These are phyloP conservation scores for Syzygium jambos DNA, from an alignment of 345 rosid genomes.

Conservation along the genomic window DNA sequence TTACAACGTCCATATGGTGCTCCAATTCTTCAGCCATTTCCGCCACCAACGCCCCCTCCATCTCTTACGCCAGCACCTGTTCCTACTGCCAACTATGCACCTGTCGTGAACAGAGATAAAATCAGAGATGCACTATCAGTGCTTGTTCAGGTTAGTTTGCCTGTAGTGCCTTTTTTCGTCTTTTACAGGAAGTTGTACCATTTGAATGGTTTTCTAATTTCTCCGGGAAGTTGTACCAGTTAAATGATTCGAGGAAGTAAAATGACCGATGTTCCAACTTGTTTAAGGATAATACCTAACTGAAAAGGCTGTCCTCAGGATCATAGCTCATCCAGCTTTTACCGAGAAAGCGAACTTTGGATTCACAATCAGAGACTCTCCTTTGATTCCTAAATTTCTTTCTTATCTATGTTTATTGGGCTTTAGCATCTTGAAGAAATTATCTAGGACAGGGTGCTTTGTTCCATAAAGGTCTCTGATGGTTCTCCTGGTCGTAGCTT, in stretches of 20 bases:
- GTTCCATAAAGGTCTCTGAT: not conserved
- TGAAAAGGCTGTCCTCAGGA: not conserved
- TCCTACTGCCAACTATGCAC: constrained; percentile 29
- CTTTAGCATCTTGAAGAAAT: not conserved
- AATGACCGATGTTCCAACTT: not conserved
- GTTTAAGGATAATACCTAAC: not conserved
- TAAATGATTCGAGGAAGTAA: not conserved
- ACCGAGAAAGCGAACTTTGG: not conserved
- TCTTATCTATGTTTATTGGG: not conserved
- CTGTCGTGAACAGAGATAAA: constrained; percentile 57
- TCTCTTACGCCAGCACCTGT: constrained; percentile 62
- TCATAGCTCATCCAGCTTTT: not conserved
- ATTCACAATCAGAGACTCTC: not conserved
- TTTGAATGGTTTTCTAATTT: too few relatives aligned
- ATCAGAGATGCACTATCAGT: constrained; percentile 63
- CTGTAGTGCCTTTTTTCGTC: constrained; percentile 6
- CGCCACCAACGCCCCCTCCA: constrained; percentile 85
- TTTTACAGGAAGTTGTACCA: not conserved
- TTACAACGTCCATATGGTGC: constrained; percentile 66
- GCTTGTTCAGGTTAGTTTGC: constrained; percentile 58
- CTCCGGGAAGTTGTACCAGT: not conserved
- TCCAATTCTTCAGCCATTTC: constrained; percentile 90
- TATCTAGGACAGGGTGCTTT: not conserved
- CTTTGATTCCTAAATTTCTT: not conserved
- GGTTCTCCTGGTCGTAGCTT: not conserved